These are phyloP conservation scores for Lycium barbarum DNA, from an alignment of 257 asterid genomes.

Conservation along the genomic window DNA sequence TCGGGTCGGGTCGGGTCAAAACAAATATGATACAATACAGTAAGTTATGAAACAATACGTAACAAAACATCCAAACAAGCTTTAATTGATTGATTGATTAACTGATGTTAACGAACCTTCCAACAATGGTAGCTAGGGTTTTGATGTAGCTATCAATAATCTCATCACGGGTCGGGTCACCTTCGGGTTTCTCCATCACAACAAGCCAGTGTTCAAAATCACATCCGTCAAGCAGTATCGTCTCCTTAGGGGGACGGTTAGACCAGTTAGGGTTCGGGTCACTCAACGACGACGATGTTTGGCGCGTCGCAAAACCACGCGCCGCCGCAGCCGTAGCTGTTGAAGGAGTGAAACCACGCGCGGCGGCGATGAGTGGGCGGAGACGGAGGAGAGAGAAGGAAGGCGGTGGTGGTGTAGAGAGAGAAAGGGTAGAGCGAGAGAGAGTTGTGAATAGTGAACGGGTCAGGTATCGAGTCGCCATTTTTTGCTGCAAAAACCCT, in stretches of 20 bases:
- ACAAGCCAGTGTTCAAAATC: constrained; percentile 99
- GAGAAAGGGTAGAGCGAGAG: constrained; percentile 50
- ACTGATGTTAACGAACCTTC: constrained; percentile 54
- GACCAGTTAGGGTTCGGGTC: constrained; percentile 95
- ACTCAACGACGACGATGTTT: constrained; percentile 67
- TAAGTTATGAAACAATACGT: too few species aligned
- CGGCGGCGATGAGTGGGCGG: constrained; percentile 63
- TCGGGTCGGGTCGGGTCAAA: constrained; percentile 63
- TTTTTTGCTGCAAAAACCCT: constrained; percentile 57
- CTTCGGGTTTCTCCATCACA: constrained; percentile 89
- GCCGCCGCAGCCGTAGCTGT: too few species aligned
- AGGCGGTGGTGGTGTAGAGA: constrained; percentile 39
- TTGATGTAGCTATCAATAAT: constrained; percentile 77
- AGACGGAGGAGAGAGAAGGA: constrained; percentile 56
- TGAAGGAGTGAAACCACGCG: not conserved
- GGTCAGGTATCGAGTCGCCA: constrained; percentile 70
- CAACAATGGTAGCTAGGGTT: constrained; percentile 72
- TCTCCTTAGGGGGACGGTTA: constrained; percentile 96
- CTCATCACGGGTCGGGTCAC: constrained; percentile 74
- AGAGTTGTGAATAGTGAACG: constrained; percentile 53
- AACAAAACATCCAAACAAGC: too few species aligned
- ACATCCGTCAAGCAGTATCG: constrained; percentile 91
- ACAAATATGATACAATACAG: constrained; percentile 33
- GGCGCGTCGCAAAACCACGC: constrained; percentile 62
- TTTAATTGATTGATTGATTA: too few species aligned